Conservation (phyloP, 2,329 filamentous ascomycete genomes). For the Apiospora marii region DNA sequence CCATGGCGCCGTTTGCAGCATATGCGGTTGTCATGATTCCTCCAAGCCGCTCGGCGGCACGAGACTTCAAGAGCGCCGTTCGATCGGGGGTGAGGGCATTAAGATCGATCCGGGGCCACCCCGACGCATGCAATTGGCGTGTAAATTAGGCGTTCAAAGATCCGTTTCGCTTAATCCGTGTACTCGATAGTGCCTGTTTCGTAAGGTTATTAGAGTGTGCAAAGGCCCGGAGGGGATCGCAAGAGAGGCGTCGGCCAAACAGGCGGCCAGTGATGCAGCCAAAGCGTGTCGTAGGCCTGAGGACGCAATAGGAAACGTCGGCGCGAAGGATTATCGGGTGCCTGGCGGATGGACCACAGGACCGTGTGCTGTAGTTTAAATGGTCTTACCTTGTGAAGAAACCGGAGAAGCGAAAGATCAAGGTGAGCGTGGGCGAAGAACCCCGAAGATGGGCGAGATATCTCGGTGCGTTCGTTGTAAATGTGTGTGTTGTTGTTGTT, state of each 20-base stretch:
- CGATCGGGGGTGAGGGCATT: slow-evolving; percentile 9
- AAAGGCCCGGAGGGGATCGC: background rate
- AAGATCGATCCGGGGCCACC: slow-evolving; percentile 19
- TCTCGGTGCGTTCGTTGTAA: background rate
- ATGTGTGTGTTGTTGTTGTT: background rate
- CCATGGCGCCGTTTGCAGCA: slow-evolving; percentile 46
- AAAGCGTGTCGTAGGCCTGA: background rate
- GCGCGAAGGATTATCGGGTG: slow-evolving; percentile 12
- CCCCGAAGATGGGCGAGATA: background rate
- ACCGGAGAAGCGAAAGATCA: background rate
- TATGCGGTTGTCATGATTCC: slow-evolving; percentile 44
- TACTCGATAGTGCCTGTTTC: slow-evolving; percentile 2
- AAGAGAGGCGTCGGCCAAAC: background rate
- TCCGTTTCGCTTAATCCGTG: background rate
- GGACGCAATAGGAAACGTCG: background rate
- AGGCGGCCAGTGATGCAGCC: background rate
- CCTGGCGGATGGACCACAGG: background rate
- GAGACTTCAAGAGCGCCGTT: slow-evolving; percentile 32
- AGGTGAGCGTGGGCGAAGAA: background rate
- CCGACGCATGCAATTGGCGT: slow-evolving; percentile 18
- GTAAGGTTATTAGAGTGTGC: background rate
- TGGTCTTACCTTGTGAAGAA: slow-evolving; percentile 19
- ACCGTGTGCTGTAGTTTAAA: slow-evolving; percentile 8
- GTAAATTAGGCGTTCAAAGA: background rate
- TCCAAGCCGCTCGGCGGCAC: slow-evolving; percentile 44